A percentile compares a stretch with the other conserved stretches of the same genome.
Evolutionary conservation across 192 early-diverging fungal genomes (phyloP).

Genomic region (Dissophora globulifera): DNA sequence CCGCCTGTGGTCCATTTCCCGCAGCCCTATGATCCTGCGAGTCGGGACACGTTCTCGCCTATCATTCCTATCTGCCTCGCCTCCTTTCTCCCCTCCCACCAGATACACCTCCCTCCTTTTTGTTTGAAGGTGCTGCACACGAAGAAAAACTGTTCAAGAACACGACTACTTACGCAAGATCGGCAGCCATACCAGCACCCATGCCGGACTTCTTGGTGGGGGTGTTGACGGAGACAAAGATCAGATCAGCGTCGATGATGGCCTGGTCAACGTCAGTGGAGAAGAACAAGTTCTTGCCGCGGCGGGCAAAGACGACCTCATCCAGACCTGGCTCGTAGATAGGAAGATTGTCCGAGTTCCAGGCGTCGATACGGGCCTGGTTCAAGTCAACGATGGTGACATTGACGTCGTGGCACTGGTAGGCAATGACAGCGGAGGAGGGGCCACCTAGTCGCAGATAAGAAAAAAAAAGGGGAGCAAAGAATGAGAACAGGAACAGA

Average conservation of each 20-base stretch:
- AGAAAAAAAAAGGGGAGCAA: too few relatives aligned
- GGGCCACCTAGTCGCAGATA: constrained; percentile 89
- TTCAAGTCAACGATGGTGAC: constrained; percentile 94
- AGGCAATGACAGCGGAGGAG: constrained; percentile 91
- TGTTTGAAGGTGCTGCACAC: not conserved
- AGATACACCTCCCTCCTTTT: not conserved
- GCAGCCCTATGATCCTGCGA: constrained; percentile 10
- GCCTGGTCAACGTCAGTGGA: constrained; percentile 81
- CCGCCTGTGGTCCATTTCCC: not conserved
- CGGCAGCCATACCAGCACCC: constrained; percentile 85
- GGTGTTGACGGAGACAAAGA: constrained; percentile 94
- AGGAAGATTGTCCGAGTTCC: constrained; percentile 92
- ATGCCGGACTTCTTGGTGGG: constrained; percentile 84
- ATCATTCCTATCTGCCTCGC: not conserved
- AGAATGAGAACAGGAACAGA: not conserved
- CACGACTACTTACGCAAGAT: constrained; percentile 74
- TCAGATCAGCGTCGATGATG: constrained; percentile 85
- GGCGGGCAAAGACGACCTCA: constrained; percentile 79
- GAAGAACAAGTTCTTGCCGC: constrained; percentile 90
- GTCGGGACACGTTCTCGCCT: constrained; percentile 6
- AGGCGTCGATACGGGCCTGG: constrained; percentile 83
- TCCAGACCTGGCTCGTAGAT: constrained; percentile 96
- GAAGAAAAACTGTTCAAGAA: not conserved
- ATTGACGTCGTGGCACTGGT: constrained; percentile 86
- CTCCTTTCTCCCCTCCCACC: not conserved